Conservation (phyloP, 495 filamentous ascomycete species). For the Podospora pseudocomata region DNA sequence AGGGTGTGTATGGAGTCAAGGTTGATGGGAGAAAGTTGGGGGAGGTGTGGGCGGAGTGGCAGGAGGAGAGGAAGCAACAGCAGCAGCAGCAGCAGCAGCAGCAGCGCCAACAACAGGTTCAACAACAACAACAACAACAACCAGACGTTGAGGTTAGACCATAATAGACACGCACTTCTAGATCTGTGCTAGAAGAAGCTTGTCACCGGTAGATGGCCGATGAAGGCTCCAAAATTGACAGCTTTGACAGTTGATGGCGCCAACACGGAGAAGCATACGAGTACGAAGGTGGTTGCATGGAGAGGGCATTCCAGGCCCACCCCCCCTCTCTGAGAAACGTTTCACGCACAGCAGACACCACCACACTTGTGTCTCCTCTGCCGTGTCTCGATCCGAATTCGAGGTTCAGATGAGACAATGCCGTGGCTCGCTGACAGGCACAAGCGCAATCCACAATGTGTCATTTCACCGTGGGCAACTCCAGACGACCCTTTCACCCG, state of each 20-base stretch:
- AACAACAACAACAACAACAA: background rate
- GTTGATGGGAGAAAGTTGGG: background rate
- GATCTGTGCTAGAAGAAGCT: background rate
- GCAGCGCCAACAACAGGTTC: background rate
- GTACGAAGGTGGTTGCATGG: background rate
- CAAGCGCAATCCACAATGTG: background rate
- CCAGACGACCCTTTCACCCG: background rate
- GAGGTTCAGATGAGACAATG: background rate
- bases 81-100: background rate
- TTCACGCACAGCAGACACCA: background rate
- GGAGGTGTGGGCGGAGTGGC: conserved; percentile 7
- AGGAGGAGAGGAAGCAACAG: background rate
- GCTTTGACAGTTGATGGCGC: background rate
- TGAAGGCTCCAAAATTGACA: background rate
- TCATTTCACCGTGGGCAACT: no score
- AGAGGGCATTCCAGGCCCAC: background rate
- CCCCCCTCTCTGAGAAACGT: background rate
- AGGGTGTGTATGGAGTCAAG: background rate
- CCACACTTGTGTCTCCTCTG: background rate
- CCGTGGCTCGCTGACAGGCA: background rate
- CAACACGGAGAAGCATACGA: background rate
- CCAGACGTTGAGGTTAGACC: background rate
- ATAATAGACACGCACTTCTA: background rate
- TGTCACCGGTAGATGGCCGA: background rate
- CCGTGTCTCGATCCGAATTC: background rate